Conservation (phyloP, 495 filamentous ascomycete species). For the Rusavskia elegans region DNA sequence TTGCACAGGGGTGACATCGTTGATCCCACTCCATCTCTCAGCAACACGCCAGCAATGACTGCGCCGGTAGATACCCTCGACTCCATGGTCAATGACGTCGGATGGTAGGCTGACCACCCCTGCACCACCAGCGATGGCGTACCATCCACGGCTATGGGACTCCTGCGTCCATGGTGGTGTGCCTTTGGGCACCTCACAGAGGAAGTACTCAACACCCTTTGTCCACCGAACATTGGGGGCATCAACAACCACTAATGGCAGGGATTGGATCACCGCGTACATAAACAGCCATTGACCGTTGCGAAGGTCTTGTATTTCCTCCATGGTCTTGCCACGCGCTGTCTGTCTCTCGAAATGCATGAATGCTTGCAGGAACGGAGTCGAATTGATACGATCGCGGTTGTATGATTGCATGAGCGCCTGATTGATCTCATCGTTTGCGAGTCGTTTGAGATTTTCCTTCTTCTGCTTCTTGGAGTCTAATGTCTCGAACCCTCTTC, state of each 20-base stretch:
- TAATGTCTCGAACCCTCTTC: constrained; percentile 42
- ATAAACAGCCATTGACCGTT: constrained; percentile 89
- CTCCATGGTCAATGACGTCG: constrained; percentile 72
- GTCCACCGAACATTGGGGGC: constrained; percentile 61
- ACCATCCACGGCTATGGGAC: constrained; percentile 54
- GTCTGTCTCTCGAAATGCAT: constrained; percentile 68
- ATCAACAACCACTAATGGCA: constrained; percentile 82
- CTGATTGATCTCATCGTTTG: constrained; percentile 57
- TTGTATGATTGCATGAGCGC: constrained; percentile 67
- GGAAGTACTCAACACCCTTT: constrained; percentile 85
- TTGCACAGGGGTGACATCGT: neutral
- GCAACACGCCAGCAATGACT: constrained; percentile 85
- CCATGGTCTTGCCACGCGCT: constrained; percentile 50
- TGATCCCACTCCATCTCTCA: constrained; percentile 44
- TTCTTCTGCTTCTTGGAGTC: constrained; percentile 55
- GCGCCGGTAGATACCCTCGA: constrained; percentile 79
- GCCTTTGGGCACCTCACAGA: constrained; percentile 78
- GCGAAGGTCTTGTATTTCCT: constrained; percentile 62
- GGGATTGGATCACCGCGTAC: constrained; percentile 76
- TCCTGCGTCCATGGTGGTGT: constrained; percentile 76
- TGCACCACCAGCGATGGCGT: constrained; percentile 54
- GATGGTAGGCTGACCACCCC: constrained; percentile 62
- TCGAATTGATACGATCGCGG: constrained; percentile 44
- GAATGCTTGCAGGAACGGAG: constrained; percentile 61
- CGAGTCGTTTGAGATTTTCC: constrained; percentile 49